These are phyloP conservation scores for Penicillium flavigenum DNA, from an alignment of 495 filamentous ascomycete species.

Conservation along the genomic window DNA sequence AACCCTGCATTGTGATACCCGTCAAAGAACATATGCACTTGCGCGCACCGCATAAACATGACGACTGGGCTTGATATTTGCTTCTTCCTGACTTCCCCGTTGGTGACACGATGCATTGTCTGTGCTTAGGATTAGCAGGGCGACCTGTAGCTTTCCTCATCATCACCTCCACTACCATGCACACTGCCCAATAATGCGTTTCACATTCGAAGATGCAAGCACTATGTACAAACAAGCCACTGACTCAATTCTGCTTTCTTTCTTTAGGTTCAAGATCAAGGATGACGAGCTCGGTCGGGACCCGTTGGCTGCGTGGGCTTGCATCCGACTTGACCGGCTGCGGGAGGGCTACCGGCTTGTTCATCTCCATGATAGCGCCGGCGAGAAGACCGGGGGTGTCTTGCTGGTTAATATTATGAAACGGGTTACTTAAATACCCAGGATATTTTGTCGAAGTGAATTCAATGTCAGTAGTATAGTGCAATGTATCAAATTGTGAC, in stretches of 20 bases:
- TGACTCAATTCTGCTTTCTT: slow-evolving; percentile 13
- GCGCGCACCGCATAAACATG: not conserved
- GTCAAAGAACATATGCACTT: slow-evolving; percentile 4
- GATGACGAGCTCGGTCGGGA: slow-evolving; percentile 78
- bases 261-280: slow-evolving; percentile 75
- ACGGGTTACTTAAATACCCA: slow-evolving; percentile 35
- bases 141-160: slow-evolving; percentile 12
- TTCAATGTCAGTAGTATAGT: not conserved
- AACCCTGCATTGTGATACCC: slow-evolving; percentile 15
- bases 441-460: no score
- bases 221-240: not conserved
- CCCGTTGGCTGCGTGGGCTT: slow-evolving; percentile 80
- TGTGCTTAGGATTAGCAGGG: slow-evolving; percentile 7
- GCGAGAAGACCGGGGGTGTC: slow-evolving; percentile 58
- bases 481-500: not conserved
- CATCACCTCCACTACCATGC: not conserved
- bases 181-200: not conserved
- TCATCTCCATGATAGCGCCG: slow-evolving; percentile 64
- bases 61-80: slow-evolving; percentile 1
- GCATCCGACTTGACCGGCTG: slow-evolving; percentile 78
- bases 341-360: slow-evolving; percentile 74
- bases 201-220: not conserved
- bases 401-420: slow-evolving; percentile 70
- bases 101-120: not conserved
- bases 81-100: slow-evolving; percentile 6